These are phyloP conservation scores for Chamaecrista fasciculata DNA, from an alignment of 306 rosid genomes.

Conservation along the genomic window DNA sequence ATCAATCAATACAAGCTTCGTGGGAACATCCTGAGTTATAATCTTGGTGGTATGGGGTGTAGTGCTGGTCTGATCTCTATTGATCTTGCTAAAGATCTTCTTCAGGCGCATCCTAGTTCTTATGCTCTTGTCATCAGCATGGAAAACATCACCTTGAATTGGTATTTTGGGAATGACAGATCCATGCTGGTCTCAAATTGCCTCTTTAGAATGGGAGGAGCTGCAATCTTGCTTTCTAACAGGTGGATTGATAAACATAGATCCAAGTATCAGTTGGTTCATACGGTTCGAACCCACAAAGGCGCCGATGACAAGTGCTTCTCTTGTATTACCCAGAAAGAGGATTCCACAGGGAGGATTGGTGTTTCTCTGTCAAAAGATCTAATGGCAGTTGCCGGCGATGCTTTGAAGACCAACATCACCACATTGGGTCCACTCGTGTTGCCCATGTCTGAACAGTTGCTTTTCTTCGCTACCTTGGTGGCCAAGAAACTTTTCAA, in stretches of 20 bases:
- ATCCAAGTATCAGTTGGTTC: conserved; percentile 53
- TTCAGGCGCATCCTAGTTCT: conserved; percentile 56
- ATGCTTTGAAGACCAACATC: conserved; percentile 63
- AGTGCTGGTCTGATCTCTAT: conserved; percentile 68
- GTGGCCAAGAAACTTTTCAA: conserved; percentile 48
- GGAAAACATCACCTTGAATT: conserved; percentile 68
- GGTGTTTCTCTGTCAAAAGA: conserved; percentile 65
- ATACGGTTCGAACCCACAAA: conserved; percentile 58
- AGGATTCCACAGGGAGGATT: conserved; percentile 44
- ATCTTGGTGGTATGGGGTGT: conserved; percentile 70
- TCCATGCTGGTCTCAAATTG: conserved; percentile 68
- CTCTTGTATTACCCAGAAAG: conserved; percentile 54
- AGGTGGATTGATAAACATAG: conserved; percentile 26
- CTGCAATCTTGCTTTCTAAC: conserved; percentile 61
- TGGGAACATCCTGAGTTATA: conserved; percentile 51
- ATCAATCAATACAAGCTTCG: conserved; percentile 61
- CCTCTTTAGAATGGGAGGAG: conserved; percentile 71
- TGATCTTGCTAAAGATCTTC: conserved; percentile 65
- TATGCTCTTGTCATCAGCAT: conserved; percentile 62
- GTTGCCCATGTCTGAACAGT: conserved; percentile 62
- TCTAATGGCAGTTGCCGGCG: conserved; percentile 66
- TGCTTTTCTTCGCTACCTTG: conserved; percentile 52
- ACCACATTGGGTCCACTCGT: conserved; percentile 66
- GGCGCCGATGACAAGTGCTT: conserved; percentile 64
- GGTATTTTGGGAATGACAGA: conserved; percentile 65